Base-by-base conservation (phyloP, 805 yeast species). In the Metschnikowia henanensis region DNA sequence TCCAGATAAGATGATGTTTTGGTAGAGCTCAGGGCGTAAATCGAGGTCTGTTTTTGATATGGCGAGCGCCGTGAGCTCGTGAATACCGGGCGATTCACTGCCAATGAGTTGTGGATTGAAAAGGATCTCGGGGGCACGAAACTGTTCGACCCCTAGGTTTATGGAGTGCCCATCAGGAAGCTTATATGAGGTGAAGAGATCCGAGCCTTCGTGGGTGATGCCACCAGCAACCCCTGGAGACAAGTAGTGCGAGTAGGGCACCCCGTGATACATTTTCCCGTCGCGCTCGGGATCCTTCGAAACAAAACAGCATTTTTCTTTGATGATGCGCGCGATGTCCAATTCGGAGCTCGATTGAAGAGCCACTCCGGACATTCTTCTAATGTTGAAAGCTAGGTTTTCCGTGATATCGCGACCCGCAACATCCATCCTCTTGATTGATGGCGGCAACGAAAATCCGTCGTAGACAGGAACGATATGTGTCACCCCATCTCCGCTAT, bases 401-500 rank as follows among this genome's bases (percentile, higher is more conserved):
- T 83, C 86, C 0, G 97, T 87, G 10, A 91, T 75, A 53, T 90
- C 96, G 35, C 94, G 62, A 0, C 98, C 98, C 0, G 94, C 97
- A 20, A 89, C 61, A 58, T 90, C 94, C 48, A 85, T 71, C 42
- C 97, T 65, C 60, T 79, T 77, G 19, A 87, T 80, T 2, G 91
- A 81, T 2, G 83, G 73, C 0, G 91, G 83, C 13, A 91, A 60
- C 10, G 91, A 74, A 61, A 88, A 91, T 5, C 98, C 98, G 47
- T 89, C 90, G 63, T 80, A 92, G 0, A 92, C 88, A 0, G 97
- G 97, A 2, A 89, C 95, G 7, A 86, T 75, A 57, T 87, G 91
- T 30, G 87, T 78, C 20, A 89, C 95, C 4, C 97, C 97, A 62
- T 91, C 97, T 5, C 97, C 97, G n/a, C 84, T 78, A 58, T 91